A percentile compares a stretch with the other conserved stretches of the same genome.
Evolutionary conservation across 768 basidiomycete genomes (phyloP).

Genomic region (Calvatia gigantea): DNA sequence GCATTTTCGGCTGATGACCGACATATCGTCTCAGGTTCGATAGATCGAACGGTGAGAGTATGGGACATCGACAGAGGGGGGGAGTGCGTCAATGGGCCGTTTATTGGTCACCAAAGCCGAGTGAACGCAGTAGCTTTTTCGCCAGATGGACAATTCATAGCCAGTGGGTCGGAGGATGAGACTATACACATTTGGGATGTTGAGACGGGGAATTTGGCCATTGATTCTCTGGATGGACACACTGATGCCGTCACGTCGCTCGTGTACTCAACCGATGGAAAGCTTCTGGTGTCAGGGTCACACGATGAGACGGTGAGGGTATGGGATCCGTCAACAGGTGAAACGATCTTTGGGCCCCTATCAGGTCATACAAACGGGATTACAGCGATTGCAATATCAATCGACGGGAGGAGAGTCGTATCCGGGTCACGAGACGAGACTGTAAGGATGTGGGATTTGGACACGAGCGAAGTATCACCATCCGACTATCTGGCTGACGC

Average conservation of each 20-base stretch:
- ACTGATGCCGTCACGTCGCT: slow-evolving; percentile 16
- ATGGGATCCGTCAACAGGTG: slow-evolving; percentile 20
- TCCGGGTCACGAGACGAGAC: slow-evolving; percentile 16
- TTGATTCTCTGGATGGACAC: slow-evolving; percentile 18
- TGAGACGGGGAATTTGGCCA: slow-evolving; percentile 5
- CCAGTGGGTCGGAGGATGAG: slow-evolving; percentile 19
- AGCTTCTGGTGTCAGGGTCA: slow-evolving; percentile 19
- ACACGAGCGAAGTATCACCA: slow-evolving; percentile 1
- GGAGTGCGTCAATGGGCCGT: neutral
- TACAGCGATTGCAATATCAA: slow-evolving; percentile 19
- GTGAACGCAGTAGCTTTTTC: slow-evolving; percentile 19
- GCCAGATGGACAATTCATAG: slow-evolving; percentile 14
- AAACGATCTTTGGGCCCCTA: slow-evolving; percentile 6
- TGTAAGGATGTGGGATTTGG: slow-evolving; percentile 19
- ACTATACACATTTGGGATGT: slow-evolving; percentile 19
- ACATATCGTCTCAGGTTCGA: slow-evolving; percentile 19
- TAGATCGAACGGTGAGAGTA: slow-evolving; percentile 17
- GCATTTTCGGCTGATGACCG: slow-evolving; percentile 25
- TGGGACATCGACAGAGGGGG: slow-evolving; percentile 16
- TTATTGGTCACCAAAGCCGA: slow-evolving; percentile 17
- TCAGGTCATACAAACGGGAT: slow-evolving; percentile 14
- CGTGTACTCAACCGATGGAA: slow-evolving; percentile 18
- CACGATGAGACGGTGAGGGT: slow-evolving; percentile 20
- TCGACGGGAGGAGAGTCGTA: slow-evolving; percentile 18
- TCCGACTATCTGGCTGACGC: slow-evolving; percentile 1